Evolutionary conservation across 2,329 filamentous ascomycete species (phyloP), one percentile per base, ranked within the genome.

Genomic region (Claviceps humidiphila): DNA sequence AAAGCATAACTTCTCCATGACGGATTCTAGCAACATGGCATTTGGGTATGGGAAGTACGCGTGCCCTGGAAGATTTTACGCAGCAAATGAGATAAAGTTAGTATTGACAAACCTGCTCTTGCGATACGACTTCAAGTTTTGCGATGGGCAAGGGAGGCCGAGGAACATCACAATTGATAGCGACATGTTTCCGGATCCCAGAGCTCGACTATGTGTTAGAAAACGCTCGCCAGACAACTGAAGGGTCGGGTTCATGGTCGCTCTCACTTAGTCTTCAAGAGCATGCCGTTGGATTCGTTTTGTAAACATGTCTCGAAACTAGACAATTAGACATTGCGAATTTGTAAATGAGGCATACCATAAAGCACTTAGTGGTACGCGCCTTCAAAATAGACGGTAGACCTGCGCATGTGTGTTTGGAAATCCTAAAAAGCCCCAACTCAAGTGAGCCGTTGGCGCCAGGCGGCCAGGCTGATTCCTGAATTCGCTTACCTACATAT

Each of bases 11-110:
- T 67, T 78, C 61, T 71, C 76, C 9, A 72, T 71, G 8, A 76
- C 74, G 2, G 71, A 68, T 20, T 63, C 71, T n/a, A 60, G 65
- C 11, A 71, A 74, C 56, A 59, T 78, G 22, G 64, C 71, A 0
- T 80, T 80, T 58, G 75, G 77, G 0, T 72, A 77, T 55, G 77
- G 77, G 2, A 66, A 71, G 74, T 51, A 70, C 72, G 44, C 44
- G 1, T 46, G 44, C 14, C 44, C 44, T 20, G 44, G 44, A 0
- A 67, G 74, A 1, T 77, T 78, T 62, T 76, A 77, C 55, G 74
- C 75, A 0, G 67, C 70, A 0, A 69, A 72, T 48, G 73, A 75
- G 59, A 63, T 75, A 20, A 78, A 78, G 61, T 72, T 78, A 59
- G 61, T 75, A 5, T 51, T 78, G 3, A 64, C 71, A 2, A 69